Evolutionary conservation across 2,329 filamentous ascomycete genomes (phyloP).

Genomic region (Amauroascus verrucosus): DNA sequence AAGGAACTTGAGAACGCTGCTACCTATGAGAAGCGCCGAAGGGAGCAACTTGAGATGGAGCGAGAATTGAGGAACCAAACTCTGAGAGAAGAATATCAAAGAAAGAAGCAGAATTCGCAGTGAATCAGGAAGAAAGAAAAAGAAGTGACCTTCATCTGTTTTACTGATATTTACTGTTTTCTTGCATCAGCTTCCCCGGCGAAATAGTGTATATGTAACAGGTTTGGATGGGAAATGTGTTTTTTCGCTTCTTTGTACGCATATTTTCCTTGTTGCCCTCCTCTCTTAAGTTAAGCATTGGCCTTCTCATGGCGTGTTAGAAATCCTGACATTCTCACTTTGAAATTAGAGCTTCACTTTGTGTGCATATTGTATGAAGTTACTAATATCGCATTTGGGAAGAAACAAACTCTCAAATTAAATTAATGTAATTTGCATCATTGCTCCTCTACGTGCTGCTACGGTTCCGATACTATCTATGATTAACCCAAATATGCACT

Average conservation of each 20-base stretch:
- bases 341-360: not conserved
- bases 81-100: conserved; percentile 9
- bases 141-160: not conserved
- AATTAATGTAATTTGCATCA: too few relatives aligned
- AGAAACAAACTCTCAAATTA: too few relatives aligned
- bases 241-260: not conserved
- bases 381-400: too few relatives aligned
- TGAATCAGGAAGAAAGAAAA: conserved; percentile 1
- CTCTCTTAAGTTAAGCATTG: not conserved
- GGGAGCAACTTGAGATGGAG: conserved; percentile 23
- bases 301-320: not conserved
- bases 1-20: conserved; percentile 25
- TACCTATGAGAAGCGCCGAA: conserved; percentile 25
- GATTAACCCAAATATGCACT: too few relatives aligned
- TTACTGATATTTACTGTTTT: not conserved
- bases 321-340: not conserved
- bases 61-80: conserved; percentile 27
- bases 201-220: not conserved
- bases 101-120: conserved; percentile 6
- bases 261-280: not conserved
- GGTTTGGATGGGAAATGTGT: not conserved
- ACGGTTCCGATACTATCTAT: too few relatives aligned
- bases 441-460: not conserved
- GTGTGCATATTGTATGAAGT: too few relatives aligned
- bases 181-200: not conserved